Evolutionary conservation across 306 rosid species (phyloP).

Genomic region (Medicago truncatula): MtrunA17r5.0-ANR NC_053049.1:8691001-8691500

Average conservation of each 20-base stretch:
- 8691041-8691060: constrained; percentile 28
- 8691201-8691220: constrained; percentile 49
- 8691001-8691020: constrained; percentile 50
- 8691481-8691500: background rate
- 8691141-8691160: background rate
- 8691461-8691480: background rate
- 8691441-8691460: constrained; percentile 47
- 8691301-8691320: constrained; percentile 65
- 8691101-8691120: constrained; percentile 39
- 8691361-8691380: constrained; percentile 73
- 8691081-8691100: constrained; percentile 64
- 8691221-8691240: constrained; percentile 70
- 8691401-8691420: constrained; percentile 62
- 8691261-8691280: constrained; percentile 46
- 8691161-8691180: background rate
- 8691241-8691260: constrained; percentile 47
- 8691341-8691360: constrained; percentile 49
- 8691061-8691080: constrained; percentile 57
- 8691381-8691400: constrained; percentile 43
- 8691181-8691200: constrained; percentile 39
- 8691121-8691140: background rate
- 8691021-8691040: constrained; percentile 45
- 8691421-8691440: constrained; percentile 62
- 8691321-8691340: constrained; percentile 37
- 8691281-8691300: constrained; percentile 69